These are phyloP conservation scores for Elaeagnus macrophylla DNA, from an alignment of 306 rosid species.

Conservation along the genomic window DNA sequence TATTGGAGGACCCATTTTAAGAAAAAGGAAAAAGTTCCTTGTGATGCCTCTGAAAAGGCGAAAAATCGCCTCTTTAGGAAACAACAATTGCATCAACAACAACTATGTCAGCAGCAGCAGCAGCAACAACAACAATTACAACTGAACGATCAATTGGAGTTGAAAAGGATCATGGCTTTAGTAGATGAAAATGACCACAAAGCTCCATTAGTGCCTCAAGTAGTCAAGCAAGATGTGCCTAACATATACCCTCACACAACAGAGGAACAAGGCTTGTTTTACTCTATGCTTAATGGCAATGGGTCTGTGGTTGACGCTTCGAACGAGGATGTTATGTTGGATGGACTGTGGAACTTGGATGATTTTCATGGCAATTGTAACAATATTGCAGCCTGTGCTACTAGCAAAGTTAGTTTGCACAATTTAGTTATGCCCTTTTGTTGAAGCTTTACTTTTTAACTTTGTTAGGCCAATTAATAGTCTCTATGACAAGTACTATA, in stretches of 20 bases:
- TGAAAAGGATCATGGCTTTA: conserved; percentile 47
- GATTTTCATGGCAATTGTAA: conserved; percentile 45
- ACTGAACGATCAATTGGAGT: conserved; percentile 33
- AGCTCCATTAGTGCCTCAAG: conserved; percentile 27
- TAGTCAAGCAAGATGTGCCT: conserved; percentile 30
- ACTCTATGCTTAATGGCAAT: conserved; percentile 36
- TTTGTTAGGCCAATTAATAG: neutral
- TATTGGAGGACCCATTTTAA: conserved; percentile 94
- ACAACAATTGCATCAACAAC: conserved; percentile 55
- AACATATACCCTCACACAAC: conserved; percentile 29
- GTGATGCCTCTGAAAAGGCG: conserved; percentile 41
- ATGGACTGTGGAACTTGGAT: conserved; percentile 70
- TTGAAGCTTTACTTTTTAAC: neutral
- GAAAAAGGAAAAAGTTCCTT: conserved; percentile 47
- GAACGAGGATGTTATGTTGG: conserved; percentile 48
- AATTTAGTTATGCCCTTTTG: conserved; percentile 2
- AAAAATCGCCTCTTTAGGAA: conserved; percentile 49
- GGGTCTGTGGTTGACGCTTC: conserved; percentile 26
- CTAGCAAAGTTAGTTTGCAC: conserved; percentile 36
- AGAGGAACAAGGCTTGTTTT: conserved; percentile 32
- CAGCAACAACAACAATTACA: conserved; percentile 24
- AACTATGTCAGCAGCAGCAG: conserved; percentile 36
- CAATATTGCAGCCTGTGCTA: conserved; percentile 26
- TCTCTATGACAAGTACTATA: neutral
- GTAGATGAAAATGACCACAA: conserved; percentile 43